phyloP scores from a whole-genome alignment of 345 rosid genomes.

The Gossypium sturtianum region DNA sequence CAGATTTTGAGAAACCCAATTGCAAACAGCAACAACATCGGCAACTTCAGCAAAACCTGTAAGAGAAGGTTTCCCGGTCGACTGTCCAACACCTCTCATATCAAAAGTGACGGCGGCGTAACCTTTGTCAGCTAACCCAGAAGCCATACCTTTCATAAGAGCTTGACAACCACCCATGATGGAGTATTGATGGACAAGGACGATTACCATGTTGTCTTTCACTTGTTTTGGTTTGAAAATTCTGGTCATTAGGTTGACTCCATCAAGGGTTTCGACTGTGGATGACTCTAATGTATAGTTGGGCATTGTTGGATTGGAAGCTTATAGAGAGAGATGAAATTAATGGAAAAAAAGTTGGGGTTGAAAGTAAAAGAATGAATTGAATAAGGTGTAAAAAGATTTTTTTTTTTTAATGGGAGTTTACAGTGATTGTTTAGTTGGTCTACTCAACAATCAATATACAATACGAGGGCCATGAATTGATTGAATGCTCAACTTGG shows the following conservation, averaged over 20 bases:
- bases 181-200: constrained; percentile 87
- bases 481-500: too few species aligned
- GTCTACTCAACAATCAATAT: constrained; percentile 14
- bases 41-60: constrained; percentile 49
- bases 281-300: constrained; percentile 36
- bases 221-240: constrained; percentile 53
- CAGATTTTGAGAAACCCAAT: constrained; percentile 52
- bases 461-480: too few species aligned
- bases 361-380: background rate
- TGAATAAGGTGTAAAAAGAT: background rate
- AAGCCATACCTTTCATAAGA: constrained; percentile 64
- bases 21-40: constrained; percentile 79
- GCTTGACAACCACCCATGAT: constrained; percentile 79
- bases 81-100: constrained; percentile 85
- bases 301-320: constrained; percentile 29
- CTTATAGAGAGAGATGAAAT: background rate
- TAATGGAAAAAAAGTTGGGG: background rate
- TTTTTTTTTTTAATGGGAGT: constrained; percentile 31
- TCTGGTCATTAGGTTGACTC: constrained; percentile 47
- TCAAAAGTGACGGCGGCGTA: constrained; percentile 74
- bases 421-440: background rate
- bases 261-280: constrained; percentile 47
- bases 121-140: constrained; percentile 55
- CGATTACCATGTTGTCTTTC: constrained; percentile 39
- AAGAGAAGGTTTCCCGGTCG: constrained; percentile 80